Base-by-base conservation (phyloP, 1,284 basidiomycete genomes). In the Papiliotrema flavescens region DNA sequence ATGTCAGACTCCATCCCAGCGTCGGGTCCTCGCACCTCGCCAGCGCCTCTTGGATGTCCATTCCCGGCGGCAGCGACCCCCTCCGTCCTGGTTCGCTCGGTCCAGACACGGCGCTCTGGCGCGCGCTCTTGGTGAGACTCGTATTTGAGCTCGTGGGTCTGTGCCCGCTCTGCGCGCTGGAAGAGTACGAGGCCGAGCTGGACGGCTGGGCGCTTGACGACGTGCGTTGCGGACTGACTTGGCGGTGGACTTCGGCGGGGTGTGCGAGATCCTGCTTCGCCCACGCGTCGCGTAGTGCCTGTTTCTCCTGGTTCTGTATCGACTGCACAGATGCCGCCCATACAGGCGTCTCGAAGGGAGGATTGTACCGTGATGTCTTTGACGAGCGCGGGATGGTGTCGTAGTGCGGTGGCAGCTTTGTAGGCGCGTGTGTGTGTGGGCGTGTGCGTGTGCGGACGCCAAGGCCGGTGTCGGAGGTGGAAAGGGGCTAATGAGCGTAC, bases 1-100 rank as follows among this genome's bases (percentile, higher is more conserved):
- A 75, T 54, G 69, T 67, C 43, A 73, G 40, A 54, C 66, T 70
- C 73, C 73, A 75, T 23, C 67, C 67, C 49, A 75, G 49, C 7
- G 66, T 66, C 24, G 73, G 69, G 58, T 73, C 70, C 34, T 68
- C 67, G 37, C 72, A 74, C 45, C 53, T 63, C 9, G 60, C 61
- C 54, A 74, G 43, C 19, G 65, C 66, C 24, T 71, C 66, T 44
- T 60, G 40, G 9, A 74, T 62, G 55, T 69, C 65, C 56, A 70
- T 60, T 22, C 64, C 64, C 1, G 19, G 24, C 2, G 64, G 64
- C 19, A 64, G 39, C n/a, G n/a, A n/a, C 28, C 40, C 32, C 42
- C 51, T 36, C 40, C 39, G 15, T 42, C 35, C 35, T n/a, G n/a
- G 19, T 11, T 20, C 11, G 9, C 20, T 20, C 13, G 13, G 9